Base-by-base conservation (phyloP, 2,329 filamentous ascomycete species). In the Parastagonospora nodorum region DNA sequence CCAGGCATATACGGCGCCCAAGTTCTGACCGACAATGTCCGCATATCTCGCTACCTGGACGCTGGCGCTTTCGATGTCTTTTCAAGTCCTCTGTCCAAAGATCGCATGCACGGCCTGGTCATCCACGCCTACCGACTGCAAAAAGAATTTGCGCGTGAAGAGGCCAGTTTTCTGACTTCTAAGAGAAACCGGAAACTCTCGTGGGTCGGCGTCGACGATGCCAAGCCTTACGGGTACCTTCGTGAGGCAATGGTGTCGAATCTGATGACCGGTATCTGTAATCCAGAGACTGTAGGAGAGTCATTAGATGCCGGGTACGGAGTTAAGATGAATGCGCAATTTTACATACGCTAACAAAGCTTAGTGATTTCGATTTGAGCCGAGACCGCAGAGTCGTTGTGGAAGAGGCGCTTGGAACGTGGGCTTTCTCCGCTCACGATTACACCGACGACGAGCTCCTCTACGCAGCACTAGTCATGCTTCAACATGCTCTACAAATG, bases 161-260 rank as follows among this genome's bases (percentile, higher is more conserved):
- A 91, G 67, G 82, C 88, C 51, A 84, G 86, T 14, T 82, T 92
- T 54, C 70, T 92, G 49, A 88, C 89, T 52, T 80, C 88, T 51
- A 88, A 88, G 66, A 86, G 88, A 60, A 86, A 87, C 38, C 84
- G 92, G 48, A 95, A 95, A 73, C 84, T 91, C 45, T 96, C 92
- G 0, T 96, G 92, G 92, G 91, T 96, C 36, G 92, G 92, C 24
- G 83, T 95, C 9, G 85, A 90, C 66, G 89, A 93, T 60, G 84
- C 90, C 62, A 88, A 92, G 69, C 91, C 92, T 1, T 96, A 92
- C 75, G 87, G 90, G 12, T 96, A 96, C 74, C 77, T 97, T 47
- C 83, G 92, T 53, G 92, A 97, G 76, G 90, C 89, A 42, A 96
- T 97, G 91, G 92, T 97, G 5, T 94, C 91, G 1, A 87, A 87